Conservation (phyloP, 345 rosid genomes). For the Toxicodendron radicans region DNA sequence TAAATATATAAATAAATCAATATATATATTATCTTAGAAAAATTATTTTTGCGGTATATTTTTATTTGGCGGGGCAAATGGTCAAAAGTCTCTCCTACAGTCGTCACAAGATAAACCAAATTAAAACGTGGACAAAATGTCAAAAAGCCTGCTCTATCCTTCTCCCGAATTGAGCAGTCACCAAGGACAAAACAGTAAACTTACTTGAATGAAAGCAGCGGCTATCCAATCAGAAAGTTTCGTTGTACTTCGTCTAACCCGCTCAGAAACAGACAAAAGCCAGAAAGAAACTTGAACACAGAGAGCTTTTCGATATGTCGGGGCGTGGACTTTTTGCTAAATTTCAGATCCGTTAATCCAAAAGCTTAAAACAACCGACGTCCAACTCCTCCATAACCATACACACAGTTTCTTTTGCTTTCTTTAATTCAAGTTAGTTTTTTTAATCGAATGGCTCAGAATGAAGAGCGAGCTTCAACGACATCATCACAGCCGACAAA, state of each 20-base stretch:
- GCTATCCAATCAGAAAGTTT: slow-evolving; percentile 5
- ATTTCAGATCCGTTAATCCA: slow-evolving; percentile 33
- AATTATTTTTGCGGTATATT: too few relatives aligned
- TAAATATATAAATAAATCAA: too few relatives aligned
- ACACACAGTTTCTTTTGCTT: neutral
- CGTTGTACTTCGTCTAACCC: neutral
- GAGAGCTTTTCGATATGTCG: slow-evolving; percentile 1
- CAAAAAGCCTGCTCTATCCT: neutral
- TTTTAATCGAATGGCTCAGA: slow-evolving; percentile 43
- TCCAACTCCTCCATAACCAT: too few relatives aligned
- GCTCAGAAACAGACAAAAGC: neutral
- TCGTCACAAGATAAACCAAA: too few relatives aligned
- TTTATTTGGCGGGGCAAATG: too few relatives aligned
- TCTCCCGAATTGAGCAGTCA: neutral
- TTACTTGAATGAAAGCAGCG: neutral
- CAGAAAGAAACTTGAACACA: neutral
- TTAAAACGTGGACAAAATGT: too few relatives aligned
- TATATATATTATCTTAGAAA: too few relatives aligned
- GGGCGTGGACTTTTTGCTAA: slow-evolving; percentile 48
- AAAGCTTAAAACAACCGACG: neutral
- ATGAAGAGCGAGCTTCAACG: slow-evolving; percentile 27
- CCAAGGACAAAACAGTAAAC: slow-evolving; percentile 6
- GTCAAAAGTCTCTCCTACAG: too few relatives aligned
- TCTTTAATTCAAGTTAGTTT: neutral
- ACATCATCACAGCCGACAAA: slow-evolving; percentile 33